Evolutionary conservation across 2,329 filamentous ascomycete species (phyloP).

Genomic region (Biscogniauxia marginata): DNA sequence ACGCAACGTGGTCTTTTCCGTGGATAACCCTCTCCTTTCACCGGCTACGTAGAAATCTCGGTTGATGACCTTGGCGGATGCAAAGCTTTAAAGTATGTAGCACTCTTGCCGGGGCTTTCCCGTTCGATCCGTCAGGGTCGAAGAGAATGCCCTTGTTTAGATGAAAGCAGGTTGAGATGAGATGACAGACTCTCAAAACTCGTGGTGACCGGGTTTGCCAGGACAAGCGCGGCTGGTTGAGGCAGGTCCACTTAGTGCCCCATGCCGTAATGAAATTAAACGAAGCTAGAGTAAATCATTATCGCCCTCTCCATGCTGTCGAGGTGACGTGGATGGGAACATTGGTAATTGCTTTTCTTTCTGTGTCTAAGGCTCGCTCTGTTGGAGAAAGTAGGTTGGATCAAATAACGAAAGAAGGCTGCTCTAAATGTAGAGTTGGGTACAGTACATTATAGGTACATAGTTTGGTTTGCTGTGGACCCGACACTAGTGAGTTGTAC

Average conservation of each 20-base stretch:
- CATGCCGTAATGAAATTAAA: constrained; percentile 5
- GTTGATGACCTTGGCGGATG: constrained; percentile 20
- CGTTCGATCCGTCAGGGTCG: constrained; percentile 17
- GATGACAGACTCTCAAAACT: constrained; percentile 1
- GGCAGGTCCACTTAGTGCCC: constrained; percentile 3
- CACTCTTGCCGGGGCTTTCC: constrained; percentile 9
- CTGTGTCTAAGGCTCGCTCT: not conserved
- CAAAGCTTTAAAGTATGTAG: not conserved
- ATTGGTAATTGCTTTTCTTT: too few relatives aligned
- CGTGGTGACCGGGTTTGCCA: constrained; percentile 1
- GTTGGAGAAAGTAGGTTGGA: not conserved
- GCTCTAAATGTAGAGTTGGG: too few relatives aligned
- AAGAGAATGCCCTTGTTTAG: constrained; percentile 10
- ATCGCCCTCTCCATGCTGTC: not conserved
- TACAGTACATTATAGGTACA: not conserved
- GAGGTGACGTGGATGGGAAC: too few relatives aligned
- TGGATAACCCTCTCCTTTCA: not conserved
- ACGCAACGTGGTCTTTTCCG: constrained; percentile 3
- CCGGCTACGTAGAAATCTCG: constrained; percentile 20
- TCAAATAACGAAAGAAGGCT: too few relatives aligned
- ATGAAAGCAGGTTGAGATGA: constrained; percentile 2
- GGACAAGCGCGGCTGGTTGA: not conserved
- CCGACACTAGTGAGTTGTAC: not conserved
- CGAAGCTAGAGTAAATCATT: not conserved
- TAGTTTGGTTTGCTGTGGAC: too few relatives aligned